Evolutionary conservation across 2,329 filamentous ascomycete genomes (phyloP).

Genomic region (Pestalotiopsis sp.): DNA sequence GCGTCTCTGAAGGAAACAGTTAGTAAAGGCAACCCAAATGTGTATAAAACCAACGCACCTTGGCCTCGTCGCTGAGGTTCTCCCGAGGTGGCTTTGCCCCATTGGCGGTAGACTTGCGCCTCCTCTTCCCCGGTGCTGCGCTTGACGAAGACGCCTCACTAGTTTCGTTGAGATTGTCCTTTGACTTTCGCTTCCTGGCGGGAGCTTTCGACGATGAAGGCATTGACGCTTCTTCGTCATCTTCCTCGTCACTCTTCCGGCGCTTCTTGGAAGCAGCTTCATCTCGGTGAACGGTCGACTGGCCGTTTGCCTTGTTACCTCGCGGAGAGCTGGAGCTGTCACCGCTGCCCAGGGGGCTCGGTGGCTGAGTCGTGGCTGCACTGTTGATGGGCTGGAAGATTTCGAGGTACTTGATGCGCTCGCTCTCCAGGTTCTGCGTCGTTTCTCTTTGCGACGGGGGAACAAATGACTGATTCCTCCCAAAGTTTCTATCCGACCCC

Average conservation of each 20-base stretch:
- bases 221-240: conserved; percentile 40
- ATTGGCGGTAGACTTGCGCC: conserved; percentile 51
- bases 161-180: conserved; percentile 40
- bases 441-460: conserved; percentile 60
- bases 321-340: conserved; percentile 24
- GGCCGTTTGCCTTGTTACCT: conserved; percentile 27
- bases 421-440: conserved; percentile 57
- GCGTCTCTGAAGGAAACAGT: conserved; percentile 45
- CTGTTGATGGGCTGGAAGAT: conserved; percentile 62
- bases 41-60: neutral
- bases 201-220: conserved; percentile 30
- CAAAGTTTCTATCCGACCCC: conserved; percentile 72
- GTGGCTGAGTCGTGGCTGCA: conserved; percentile 59
- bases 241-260: conserved; percentile 53
- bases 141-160: conserved; percentile 37
- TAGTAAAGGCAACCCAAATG: neutral
- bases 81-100: conserved; percentile 56
- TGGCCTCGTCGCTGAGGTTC: conserved; percentile 65
- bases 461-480: conserved; percentile 58
- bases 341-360: conserved; percentile 51
- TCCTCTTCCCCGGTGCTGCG: conserved; percentile 45
- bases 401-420: conserved; percentile 57
- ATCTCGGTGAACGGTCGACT: conserved; percentile 38
- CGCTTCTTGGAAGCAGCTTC: conserved; percentile 52
- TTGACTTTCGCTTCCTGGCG: conserved; percentile 50